phyloP scores from a whole-genome alignment of 441 rosid genomes.

The Adansonia rubrostipa region DNA sequence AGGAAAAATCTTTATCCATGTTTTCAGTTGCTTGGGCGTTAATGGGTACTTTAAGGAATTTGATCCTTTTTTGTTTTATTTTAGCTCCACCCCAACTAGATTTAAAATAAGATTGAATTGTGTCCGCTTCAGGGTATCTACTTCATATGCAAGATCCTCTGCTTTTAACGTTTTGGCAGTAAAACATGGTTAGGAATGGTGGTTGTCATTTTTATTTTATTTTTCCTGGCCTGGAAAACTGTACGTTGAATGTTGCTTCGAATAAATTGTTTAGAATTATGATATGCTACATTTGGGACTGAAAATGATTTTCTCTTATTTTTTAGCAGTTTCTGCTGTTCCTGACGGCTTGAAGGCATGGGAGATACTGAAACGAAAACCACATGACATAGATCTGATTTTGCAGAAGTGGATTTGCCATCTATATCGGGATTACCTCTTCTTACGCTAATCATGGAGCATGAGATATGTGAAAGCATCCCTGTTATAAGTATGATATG shows the following conservation, averaged over 20 bases:
- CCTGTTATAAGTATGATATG: constrained; percentile 83
- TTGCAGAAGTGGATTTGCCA: constrained; percentile 88
- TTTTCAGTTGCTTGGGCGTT: not conserved
- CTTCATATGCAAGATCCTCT: not conserved
- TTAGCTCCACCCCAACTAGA: not conserved
- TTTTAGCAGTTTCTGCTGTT: constrained; percentile 67
- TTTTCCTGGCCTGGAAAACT: not conserved
- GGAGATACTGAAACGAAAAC: constrained; percentile 75
- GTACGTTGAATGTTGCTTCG: not conserved
- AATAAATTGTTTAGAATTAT: not conserved
- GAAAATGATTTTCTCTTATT: constrained; percentile 6
- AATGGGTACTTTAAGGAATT: not conserved
- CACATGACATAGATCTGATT: constrained; percentile 67
- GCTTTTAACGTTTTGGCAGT: not conserved
- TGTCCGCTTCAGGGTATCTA: not conserved
- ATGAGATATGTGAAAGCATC: constrained; percentile 80
- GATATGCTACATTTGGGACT: not conserved
- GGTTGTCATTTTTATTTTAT: not conserved
- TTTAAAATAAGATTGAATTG: not conserved
- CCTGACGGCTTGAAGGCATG: constrained; percentile 92
- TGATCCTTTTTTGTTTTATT: not conserved
- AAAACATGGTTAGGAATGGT: not conserved
- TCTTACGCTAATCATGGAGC: constrained; percentile 82
- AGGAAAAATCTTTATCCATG: not conserved
- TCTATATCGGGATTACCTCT: constrained; percentile 86